phyloP scores from a whole-genome alignment of 768 basidiomycete genomes.

The Tulasnella sp. region DNA sequence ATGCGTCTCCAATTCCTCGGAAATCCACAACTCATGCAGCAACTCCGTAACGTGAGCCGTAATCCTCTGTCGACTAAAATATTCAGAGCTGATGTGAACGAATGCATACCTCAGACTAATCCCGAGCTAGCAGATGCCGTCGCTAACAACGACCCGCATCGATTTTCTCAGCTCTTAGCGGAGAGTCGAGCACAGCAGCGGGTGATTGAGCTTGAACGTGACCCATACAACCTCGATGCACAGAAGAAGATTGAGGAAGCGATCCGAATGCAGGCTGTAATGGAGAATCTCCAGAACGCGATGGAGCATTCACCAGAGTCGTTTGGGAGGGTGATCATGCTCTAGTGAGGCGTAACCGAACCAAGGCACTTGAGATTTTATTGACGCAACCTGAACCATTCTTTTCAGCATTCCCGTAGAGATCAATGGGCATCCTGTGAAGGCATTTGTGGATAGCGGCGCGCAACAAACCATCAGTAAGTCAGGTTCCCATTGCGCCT shows the following conservation, averaged over 20 bases:
- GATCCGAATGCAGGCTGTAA: slow-evolving; percentile 76
- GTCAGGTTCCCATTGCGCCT: slow-evolving; percentile 22
- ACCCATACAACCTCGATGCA: slow-evolving; percentile 87
- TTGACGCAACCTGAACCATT: background rate
- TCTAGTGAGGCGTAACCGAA: slow-evolving; percentile 87
- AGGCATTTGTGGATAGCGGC: slow-evolving; percentile 97
- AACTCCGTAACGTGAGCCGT: slow-evolving; percentile 50
- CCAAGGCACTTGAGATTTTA: background rate
- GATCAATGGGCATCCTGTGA: slow-evolving; percentile 81
- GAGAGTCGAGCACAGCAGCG: slow-evolving; percentile 36
- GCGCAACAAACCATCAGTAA: slow-evolving; percentile 94
- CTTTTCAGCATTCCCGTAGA: slow-evolving; percentile 73
- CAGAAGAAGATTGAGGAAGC: slow-evolving; percentile 89
- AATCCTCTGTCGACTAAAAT: background rate
- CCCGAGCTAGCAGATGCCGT: slow-evolving; percentile 75
- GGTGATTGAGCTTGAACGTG: slow-evolving; percentile 59
- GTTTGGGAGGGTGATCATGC: slow-evolving; percentile 92
- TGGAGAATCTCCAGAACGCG: slow-evolving; percentile 90
- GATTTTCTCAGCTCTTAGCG: slow-evolving; percentile 63
- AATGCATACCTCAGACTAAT: slow-evolving; percentile 43
- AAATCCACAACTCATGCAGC: slow-evolving; percentile 65
- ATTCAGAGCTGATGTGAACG: background rate
- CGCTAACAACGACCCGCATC: slow-evolving; percentile 43
- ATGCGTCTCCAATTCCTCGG: slow-evolving; percentile 82
- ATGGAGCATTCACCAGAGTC: slow-evolving; percentile 87